These are phyloP conservation scores for Artemisia argyi DNA, from an alignment of 129 eudicot species.

Conservation along the genomic window DNA sequence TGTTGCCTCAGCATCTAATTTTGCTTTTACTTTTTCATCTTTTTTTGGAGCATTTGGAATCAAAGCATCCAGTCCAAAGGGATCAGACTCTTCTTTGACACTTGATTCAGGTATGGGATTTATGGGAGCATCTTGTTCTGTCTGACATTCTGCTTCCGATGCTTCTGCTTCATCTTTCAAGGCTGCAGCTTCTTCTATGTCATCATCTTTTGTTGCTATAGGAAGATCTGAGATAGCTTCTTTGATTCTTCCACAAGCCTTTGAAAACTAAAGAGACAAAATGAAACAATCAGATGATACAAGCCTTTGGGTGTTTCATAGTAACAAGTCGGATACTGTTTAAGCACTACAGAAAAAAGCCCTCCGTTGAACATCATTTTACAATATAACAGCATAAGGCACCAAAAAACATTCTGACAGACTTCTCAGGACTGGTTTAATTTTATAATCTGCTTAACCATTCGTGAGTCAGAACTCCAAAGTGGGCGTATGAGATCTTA, in stretches of 20 bases:
- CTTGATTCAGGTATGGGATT: conserved; percentile 33
- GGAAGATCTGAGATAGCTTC: conserved; percentile 81
- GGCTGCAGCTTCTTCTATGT: conserved; percentile 82
- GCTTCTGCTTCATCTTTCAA: conserved; percentile 50
- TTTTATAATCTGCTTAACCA: not conserved
- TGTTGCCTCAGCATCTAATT: conserved; percentile 38
- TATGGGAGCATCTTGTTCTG: conserved; percentile 29
- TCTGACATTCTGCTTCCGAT: conserved; percentile 29
- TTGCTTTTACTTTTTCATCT: conserved; percentile 54
- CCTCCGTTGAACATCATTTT: not conserved
- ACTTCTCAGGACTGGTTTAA: conserved; percentile 7
- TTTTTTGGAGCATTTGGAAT: conserved; percentile 47
- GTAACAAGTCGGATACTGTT: not conserved
- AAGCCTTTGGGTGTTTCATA: not conserved
- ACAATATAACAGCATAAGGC: conserved; percentile 2
- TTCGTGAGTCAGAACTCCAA: not conserved
- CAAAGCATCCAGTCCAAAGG: conserved; percentile 86
- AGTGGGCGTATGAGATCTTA: not conserved
- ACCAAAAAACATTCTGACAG: not conserved
- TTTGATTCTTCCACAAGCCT: conserved; percentile 81
- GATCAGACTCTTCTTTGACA: conserved; percentile 67
- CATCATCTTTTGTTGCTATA: conserved; percentile 76
- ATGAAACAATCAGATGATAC: not conserved
- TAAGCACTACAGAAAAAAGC: not conserved
- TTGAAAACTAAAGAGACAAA: conserved; percentile 62